phyloP scores from a whole-genome alignment of 2,329 filamentous ascomycete species.

The Teratosphaeriaceae sp. region DNA sequence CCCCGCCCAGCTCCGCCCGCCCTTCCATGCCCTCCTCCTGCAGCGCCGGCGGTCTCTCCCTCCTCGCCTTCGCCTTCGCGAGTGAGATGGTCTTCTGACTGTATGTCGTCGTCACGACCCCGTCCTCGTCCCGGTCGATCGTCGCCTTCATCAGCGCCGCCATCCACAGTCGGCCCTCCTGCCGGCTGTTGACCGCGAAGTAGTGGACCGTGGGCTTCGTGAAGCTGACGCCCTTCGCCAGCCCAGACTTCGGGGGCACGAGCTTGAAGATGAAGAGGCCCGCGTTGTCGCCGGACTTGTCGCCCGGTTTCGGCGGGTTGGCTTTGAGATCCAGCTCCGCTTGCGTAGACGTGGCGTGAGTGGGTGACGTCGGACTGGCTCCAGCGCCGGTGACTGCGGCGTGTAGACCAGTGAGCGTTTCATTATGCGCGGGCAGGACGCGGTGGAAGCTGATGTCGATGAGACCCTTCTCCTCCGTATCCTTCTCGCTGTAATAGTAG shows the following conservation, averaged over 20 bases:
- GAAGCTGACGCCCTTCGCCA: constrained; percentile 89
- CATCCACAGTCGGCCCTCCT: constrained; percentile 93
- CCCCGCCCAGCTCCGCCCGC: constrained; percentile 14
- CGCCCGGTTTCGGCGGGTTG: constrained; percentile 28
- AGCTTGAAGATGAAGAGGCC: constrained; percentile 97
- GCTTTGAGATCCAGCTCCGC: constrained; percentile 31
- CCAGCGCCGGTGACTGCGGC: constrained; percentile 87
- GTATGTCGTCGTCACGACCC: constrained; percentile 82
- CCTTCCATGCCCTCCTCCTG: constrained; percentile 50
- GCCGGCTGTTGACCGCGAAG: constrained; percentile 87
- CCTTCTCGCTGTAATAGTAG: constrained; percentile 93
- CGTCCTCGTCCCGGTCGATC: constrained; percentile 74
- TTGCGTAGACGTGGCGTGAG: constrained; percentile 30
- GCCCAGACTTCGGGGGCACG: constrained; percentile 77
- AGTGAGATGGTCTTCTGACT: constrained; percentile 96
- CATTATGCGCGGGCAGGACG: constrained; percentile 89
- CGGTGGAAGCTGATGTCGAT: constrained; percentile 98
- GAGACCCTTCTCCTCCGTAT: constrained; percentile 86
- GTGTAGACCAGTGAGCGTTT: constrained; percentile 82
- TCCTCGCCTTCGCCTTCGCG: constrained; percentile 78
- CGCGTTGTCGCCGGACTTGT: constrained; percentile 42
- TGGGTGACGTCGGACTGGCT: constrained; percentile 37
- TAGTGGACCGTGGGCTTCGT: constrained; percentile 97
- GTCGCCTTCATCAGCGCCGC: constrained; percentile 98
- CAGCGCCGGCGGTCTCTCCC: constrained; percentile 80